Evolutionary conservation across 352 stramenopile species (phyloP).

Genomic region (Pythium apleroticum): DNA sequence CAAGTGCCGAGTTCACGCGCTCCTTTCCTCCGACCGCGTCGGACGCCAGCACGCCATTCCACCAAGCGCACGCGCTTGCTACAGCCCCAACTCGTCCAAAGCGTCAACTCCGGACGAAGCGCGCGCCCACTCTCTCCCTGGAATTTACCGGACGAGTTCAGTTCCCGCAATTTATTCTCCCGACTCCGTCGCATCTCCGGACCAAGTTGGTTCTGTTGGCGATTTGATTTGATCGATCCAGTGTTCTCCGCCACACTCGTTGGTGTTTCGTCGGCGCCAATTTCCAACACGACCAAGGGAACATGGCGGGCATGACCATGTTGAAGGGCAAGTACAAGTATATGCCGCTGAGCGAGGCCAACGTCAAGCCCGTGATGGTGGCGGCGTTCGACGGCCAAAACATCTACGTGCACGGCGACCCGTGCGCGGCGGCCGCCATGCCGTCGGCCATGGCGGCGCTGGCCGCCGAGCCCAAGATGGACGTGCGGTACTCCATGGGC

Average conservation of each 20-base stretch:
- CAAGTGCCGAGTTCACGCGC: background rate
- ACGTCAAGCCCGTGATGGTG: slow-evolving; percentile 76
- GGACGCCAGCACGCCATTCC: background rate
- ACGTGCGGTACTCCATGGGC: slow-evolving; percentile 74
- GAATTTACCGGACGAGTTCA: background rate
- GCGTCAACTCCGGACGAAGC: background rate
- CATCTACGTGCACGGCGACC: slow-evolving; percentile 46
- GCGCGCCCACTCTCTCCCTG: background rate
- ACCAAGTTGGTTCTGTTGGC: slow-evolving; percentile 1
- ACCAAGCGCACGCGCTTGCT: slow-evolving; percentile 5
- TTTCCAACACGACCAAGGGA: background rate
- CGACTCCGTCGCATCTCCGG: background rate
- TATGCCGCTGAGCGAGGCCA: slow-evolving; percentile 84
- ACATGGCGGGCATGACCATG: slow-evolving; percentile 30
- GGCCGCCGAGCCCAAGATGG: slow-evolving; percentile 21
- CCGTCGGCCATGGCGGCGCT: slow-evolving; percentile 2
- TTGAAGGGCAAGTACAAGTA: slow-evolving; percentile 62
- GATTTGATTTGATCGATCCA: background rate
- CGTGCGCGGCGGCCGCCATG: background rate
- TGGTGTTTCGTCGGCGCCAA: slow-evolving; percentile 3
- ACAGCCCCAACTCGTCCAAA: too few relatives aligned
- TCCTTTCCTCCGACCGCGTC: background rate
- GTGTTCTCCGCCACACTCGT: background rate
- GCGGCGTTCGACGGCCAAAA: slow-evolving; percentile 77
- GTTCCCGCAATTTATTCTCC: background rate